Percentiles rank a stretch among this genome's conserved stretches.
These are phyloP conservation scores for Cytidiella melzeri DNA, from an alignment of 768 basidiomycete species.

Conservation along the genomic window DNA sequence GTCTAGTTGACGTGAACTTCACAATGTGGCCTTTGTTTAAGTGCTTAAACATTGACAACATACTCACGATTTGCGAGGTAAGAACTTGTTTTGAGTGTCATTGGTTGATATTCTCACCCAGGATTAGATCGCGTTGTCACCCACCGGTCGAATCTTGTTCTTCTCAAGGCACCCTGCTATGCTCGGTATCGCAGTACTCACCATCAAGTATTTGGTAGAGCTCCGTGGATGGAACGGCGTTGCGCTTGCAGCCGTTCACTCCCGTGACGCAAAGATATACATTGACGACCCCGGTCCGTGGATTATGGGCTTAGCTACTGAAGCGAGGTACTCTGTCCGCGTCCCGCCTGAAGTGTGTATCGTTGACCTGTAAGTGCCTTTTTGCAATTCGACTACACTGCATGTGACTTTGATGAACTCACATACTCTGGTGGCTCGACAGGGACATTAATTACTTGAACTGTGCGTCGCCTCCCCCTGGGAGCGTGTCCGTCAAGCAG, in stretches of 20 bases:
- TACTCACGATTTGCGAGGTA: conserved; percentile 89
- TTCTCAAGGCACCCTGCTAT: conserved; percentile 86
- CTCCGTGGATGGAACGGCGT: conserved; percentile 91
- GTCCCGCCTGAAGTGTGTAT: conserved; percentile 79
- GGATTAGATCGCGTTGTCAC: conserved; percentile 72
- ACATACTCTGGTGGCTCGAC: background rate
- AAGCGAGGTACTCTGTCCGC: conserved; percentile 73
- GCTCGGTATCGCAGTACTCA: conserved; percentile 89
- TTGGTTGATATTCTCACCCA: background rate
- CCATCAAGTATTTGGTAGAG: conserved; percentile 88
- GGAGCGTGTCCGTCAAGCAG: conserved; percentile 68
- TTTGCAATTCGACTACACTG: conserved; percentile 16
- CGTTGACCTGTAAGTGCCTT: conserved; percentile 46
- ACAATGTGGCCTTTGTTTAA: conserved; percentile 98
- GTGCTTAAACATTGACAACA: conserved; percentile 87
- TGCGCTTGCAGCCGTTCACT: conserved; percentile 74
- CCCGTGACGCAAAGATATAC: conserved; percentile 87
- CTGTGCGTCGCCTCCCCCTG: conserved; percentile 74
- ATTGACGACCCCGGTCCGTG: conserved; percentile 97
- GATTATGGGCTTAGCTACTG: conserved; percentile 87
- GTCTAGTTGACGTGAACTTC: conserved; percentile 90
- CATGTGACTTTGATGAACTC: background rate
- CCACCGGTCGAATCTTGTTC: conserved; percentile 83
- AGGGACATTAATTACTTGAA: conserved; percentile 42
- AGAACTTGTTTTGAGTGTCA: conserved; percentile 8